Conservation (phyloP, 257 asterid species). For the Solanum chmielewskii region DNA sequence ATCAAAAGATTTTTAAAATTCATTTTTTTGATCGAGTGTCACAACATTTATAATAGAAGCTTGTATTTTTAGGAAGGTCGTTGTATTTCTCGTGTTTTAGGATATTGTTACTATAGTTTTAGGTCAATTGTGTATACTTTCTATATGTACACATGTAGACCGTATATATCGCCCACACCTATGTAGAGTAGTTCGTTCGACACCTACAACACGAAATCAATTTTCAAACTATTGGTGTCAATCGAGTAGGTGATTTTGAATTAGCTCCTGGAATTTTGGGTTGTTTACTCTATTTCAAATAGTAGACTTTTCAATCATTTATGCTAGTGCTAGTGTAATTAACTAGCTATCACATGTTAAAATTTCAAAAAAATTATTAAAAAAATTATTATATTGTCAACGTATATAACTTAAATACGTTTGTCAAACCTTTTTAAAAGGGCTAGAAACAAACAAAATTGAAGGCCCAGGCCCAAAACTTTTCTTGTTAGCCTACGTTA, state of each 20-base stretch:
- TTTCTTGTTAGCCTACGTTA: not conserved
- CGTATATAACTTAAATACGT: not conserved
- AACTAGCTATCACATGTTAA: not conserved
- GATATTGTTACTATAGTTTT: not conserved
- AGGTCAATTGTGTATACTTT: not conserved
- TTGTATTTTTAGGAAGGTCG: not conserved
- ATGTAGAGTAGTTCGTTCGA: too few species aligned
- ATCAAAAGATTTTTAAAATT: not conserved
- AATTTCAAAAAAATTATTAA: not conserved
- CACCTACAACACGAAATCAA: accelerated
- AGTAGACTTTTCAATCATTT: too few species aligned
- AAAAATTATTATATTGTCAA: accelerated
- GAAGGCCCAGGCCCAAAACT: not conserved
- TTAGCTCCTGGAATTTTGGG: too few species aligned
- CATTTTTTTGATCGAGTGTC: not conserved
- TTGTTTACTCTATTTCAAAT: too few species aligned
- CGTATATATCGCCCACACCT: not conserved
- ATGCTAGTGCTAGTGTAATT: not conserved
- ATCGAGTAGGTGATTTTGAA: too few species aligned
- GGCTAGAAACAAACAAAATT: not conserved
- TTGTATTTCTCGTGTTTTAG: not conserved
- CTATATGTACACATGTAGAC: not conserved
- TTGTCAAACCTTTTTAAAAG: not conserved
- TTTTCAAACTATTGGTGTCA: too few species aligned
- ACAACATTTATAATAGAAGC: not conserved